Evolutionary conservation across 768 basidiomycete species (phyloP), one percentile per base, ranked within the genome.

Genomic region (Boletus vermiculosoides): DNA sequence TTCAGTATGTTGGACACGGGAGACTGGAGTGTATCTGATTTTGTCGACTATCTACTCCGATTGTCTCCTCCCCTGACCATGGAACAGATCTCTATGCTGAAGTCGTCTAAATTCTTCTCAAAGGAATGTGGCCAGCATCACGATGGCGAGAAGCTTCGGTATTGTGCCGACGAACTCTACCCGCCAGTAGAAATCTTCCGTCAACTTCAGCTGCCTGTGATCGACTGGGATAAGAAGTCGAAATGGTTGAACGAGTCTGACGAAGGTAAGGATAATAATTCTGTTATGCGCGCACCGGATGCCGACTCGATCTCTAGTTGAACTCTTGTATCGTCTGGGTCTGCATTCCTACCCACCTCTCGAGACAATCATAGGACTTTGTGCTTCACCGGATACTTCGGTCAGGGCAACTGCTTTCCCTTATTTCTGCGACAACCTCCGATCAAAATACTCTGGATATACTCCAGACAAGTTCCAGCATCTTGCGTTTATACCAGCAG

Each of bases 241-340:
- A 90, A 86, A 68, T 97, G 95, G 95, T 78, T 79, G 51, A 70
- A 80, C 5, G 79, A 78, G 3, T 91, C 92, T 0, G 87, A 90
- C 15, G 92, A 96, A 84, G 92, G 94, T 88, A 50, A 15, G n/a
- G 20, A 22, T 11, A 20, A 0, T 11, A 12, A 9, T 22, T 4
- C 40, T 41, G n/a, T 20, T 20, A 20, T 5, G 22, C 40, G 5
- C 10, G 1, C 11, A 20, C 20, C 11, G 0, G 13, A 41, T 22
- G 13, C 20, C 13, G 13, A 4, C 41, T 22, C 13, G 20, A 13
- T 11, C 2, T 6, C 5, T 12, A 49, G 72, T 16, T 3, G 7
- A 25, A 25, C 5, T 25, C 25, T 25, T 25, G 25, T 25, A 25
- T 25, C 25, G 5, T 5, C 25, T 25, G 25, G 25, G 25, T 25